Evolutionary conservation across 331 rosid species (phyloP).

Genomic region (Telfairia occidentalis): DNA sequence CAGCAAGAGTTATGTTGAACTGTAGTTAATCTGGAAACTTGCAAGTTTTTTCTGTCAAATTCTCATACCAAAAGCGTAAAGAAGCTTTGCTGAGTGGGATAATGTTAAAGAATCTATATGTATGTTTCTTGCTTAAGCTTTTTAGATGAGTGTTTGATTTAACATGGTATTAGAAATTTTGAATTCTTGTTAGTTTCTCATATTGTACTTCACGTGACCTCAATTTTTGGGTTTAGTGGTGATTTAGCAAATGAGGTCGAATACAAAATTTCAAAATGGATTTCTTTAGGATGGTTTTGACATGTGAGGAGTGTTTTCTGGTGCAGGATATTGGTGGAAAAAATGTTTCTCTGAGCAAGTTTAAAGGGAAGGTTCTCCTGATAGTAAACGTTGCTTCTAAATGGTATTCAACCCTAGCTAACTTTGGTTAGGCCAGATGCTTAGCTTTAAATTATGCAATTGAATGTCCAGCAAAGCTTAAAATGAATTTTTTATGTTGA

Average conservation of each 20-base stretch:
- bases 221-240: no score
- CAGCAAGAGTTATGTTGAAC: neutral
- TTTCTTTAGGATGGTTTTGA: neutral
- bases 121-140: neutral
- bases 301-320: slow-evolving; percentile 4
- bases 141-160: neutral
- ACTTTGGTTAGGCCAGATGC: neutral
- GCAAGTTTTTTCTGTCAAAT: neutral
- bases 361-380: slow-evolving; percentile 86
- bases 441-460: slow-evolving; percentile 4
- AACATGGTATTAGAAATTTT: neutral
- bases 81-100: neutral
- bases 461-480: neutral
- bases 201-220: no score
- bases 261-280: neutral
- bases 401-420: slow-evolving; percentile 42
- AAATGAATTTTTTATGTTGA: neutral
- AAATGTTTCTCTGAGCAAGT: slow-evolving; percentile 67
- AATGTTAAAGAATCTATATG: neutral
- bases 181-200: neutral
- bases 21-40: neutral
- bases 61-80: neutral
- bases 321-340: slow-evolving; percentile 80
- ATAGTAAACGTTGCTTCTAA: slow-evolving; percentile 92
- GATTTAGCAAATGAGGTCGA: no score